Conservation (phyloP, 441 rosid species). For the Populus hybrid region DNA sequence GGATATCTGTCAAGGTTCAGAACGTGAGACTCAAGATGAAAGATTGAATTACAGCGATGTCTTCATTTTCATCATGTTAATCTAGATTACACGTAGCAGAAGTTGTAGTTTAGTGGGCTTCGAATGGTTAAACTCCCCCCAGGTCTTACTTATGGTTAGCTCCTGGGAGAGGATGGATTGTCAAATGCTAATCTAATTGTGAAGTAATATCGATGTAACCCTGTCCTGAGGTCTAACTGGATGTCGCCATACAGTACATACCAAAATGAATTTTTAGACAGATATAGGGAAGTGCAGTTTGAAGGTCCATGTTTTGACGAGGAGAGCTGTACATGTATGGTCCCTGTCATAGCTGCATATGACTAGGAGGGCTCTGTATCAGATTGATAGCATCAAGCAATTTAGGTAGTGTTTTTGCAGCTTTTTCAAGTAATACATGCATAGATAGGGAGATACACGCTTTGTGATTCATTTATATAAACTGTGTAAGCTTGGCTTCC, state of each 20-base stretch:
- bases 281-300: not conserved
- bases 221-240: not conserved
- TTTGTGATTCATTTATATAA: not conserved
- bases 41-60: constrained; percentile 22
- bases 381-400: not conserved
- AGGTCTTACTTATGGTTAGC: not conserved
- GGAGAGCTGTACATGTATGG: not conserved
- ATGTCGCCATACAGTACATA: not conserved
- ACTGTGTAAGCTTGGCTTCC: not conserved
- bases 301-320: not conserved
- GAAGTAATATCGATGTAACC: not conserved
- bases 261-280: not conserved
- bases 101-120: not conserved
- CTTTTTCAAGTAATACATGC: too few species aligned
- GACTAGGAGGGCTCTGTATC: not conserved
- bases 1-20: constrained; percentile 40
- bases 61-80: not conserved
- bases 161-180: not conserved
- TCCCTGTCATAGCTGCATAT: not conserved
- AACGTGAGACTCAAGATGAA: constrained; percentile 36
- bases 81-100: not conserved
- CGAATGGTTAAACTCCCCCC: not conserved
- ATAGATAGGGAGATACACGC: not conserved
- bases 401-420: not conserved
- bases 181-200: not conserved